Evolutionary conservation across 2,329 filamentous ascomycete genomes (phyloP).

Genomic region (Colletotrichum melonis): DNA sequence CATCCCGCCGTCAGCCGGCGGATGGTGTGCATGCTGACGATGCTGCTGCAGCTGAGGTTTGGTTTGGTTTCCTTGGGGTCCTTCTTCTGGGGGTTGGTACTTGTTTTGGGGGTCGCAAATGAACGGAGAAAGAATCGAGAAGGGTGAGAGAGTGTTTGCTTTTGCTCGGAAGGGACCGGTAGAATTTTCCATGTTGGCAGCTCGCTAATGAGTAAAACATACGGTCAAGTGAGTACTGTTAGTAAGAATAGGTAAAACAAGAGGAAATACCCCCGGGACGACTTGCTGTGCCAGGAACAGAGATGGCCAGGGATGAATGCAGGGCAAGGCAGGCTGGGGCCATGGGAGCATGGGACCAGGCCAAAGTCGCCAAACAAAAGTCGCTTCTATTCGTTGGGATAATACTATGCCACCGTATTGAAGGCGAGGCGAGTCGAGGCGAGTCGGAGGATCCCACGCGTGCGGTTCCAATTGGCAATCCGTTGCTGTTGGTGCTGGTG

Average conservation of each 20-base stretch:
- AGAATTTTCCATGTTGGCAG: neutral
- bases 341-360: neutral
- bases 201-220: neutral
- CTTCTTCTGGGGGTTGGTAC: too few species aligned
- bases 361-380: neutral
- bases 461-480: neutral
- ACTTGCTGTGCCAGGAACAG: neutral
- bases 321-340: neutral
- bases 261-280: neutral
- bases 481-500: neutral
- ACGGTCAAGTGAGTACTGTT: neutral
- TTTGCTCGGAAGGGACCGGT: neutral
- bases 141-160: neutral
- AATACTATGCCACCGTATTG: neutral
- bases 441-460: neutral
- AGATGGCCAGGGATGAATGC: neutral
- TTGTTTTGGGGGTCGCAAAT: too few species aligned
- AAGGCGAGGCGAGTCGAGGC: neutral
- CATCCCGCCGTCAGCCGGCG: neutral
- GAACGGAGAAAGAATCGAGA: neutral
- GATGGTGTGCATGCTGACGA: neutral
- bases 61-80: too few species aligned
- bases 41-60: neutral
- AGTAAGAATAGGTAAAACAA: neutral
- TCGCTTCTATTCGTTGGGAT: neutral